Conservation (phyloP, 192 early-diverging fungal species). For the Gryganskiella cystojenkinii region DNA sequence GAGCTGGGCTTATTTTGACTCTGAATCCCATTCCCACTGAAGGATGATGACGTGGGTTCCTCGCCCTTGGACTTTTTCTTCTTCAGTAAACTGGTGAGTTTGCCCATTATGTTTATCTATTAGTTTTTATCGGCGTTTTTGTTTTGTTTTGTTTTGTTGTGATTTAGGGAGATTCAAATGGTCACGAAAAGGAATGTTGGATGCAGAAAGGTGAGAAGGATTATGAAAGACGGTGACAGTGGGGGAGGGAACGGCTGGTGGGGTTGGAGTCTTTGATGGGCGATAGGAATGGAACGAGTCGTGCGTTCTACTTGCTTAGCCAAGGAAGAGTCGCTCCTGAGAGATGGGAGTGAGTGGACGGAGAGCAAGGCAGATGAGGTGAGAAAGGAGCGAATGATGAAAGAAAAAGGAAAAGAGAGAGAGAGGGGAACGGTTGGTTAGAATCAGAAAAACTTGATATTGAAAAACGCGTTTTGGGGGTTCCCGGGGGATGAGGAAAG, state of each 20-base stretch:
- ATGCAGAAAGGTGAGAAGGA: too few relatives aligned
- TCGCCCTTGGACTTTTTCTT: constrained; percentile 37
- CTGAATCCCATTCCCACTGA: not conserved
- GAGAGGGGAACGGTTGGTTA: not conserved
- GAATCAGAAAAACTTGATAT: too few relatives aligned
- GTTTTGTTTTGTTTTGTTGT: too few relatives aligned
- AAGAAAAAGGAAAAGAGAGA: not conserved
- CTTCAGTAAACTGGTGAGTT: constrained; percentile 24
- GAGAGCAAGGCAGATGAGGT: not conserved
- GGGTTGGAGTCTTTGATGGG: too few relatives aligned
- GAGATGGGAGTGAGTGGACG: not conserved
- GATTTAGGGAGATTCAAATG: too few relatives aligned
- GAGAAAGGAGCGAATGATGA: not conserved
- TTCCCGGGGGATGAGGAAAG: too few relatives aligned
- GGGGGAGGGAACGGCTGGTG: too few relatives aligned
- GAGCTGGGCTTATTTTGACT: constrained; percentile 9
- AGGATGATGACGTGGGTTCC: not conserved
- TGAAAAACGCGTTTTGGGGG: too few relatives aligned
- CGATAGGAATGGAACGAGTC: too few relatives aligned
- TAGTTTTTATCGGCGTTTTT: too few relatives aligned
- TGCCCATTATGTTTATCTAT: constrained; percentile 18
- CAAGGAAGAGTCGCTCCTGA: not conserved
- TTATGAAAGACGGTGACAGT: too few relatives aligned
- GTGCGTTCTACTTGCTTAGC: not conserved
- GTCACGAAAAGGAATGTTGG: too few relatives aligned